Percentiles rank a stretch among this genome's conserved stretches.
These are phyloP conservation scores for Diaporthe aspalathi DNA, from an alignment of 2,329 filamentous ascomycete genomes.

Conservation along the genomic window DNA sequence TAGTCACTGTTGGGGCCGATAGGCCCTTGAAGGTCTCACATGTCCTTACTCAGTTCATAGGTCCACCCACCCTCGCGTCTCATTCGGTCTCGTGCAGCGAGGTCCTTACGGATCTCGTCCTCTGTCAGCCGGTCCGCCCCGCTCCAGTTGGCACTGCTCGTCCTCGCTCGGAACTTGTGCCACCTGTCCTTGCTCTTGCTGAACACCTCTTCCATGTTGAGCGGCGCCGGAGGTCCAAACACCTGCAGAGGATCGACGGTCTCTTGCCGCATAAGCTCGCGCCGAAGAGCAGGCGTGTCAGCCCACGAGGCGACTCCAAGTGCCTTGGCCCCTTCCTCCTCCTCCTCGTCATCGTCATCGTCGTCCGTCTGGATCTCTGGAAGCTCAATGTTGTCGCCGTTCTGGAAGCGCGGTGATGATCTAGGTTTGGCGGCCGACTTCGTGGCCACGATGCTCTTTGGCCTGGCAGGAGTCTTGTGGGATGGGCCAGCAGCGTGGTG, in stretches of 20 bases:
- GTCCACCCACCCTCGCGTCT: slow-evolving; percentile 88
- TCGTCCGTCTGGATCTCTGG: slow-evolving; percentile 97
- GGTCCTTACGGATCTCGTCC: slow-evolving; percentile 85
- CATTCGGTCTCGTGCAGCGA: slow-evolving; percentile 82
- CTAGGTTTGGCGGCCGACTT: slow-evolving; percentile 72
- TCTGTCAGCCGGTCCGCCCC: slow-evolving; percentile 84
- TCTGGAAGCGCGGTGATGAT: slow-evolving; percentile 86
- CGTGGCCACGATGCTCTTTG: slow-evolving; percentile 55
- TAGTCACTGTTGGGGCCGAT: not conserved
- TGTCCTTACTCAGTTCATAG: slow-evolving; percentile 68
- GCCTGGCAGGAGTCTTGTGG: slow-evolving; percentile 78
- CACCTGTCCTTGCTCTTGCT: slow-evolving; percentile 86
- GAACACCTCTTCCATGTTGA: slow-evolving; percentile 98
- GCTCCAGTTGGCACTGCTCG: slow-evolving; percentile 95
- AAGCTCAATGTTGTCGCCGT: slow-evolving; percentile 89
- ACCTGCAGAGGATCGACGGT: slow-evolving; percentile 84
- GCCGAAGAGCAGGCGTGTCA: slow-evolving; percentile 83
- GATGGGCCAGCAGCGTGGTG: slow-evolving; percentile 65
- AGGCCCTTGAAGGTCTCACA: slow-evolving; percentile 46
- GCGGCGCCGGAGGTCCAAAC: slow-evolving; percentile 87
- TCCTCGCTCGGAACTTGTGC: slow-evolving; percentile 89
- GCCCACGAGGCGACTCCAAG: slow-evolving; percentile 81
- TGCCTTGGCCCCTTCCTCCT: slow-evolving; percentile 64
- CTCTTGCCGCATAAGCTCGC: slow-evolving; percentile 83
- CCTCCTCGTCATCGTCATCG: slow-evolving; percentile 82